phyloP scores from a whole-genome alignment of 1,284 basidiomycete genomes.

The Ceratobasidium sp. region DNA sequence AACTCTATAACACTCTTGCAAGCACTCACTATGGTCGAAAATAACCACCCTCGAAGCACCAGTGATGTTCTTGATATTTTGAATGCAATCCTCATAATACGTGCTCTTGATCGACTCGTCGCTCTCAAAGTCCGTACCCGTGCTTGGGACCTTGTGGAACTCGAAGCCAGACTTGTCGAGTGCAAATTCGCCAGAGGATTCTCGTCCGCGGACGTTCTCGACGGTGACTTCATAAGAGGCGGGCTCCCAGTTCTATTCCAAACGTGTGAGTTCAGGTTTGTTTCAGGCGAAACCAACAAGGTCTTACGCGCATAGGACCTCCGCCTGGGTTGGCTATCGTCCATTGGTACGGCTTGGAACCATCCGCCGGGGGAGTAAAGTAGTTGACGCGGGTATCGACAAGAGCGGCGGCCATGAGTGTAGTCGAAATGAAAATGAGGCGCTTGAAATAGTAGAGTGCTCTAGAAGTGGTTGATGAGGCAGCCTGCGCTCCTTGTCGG shows the following conservation, averaged over 20 bases:
- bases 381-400: constrained; percentile 48
- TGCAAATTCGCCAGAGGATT: constrained; percentile 56
- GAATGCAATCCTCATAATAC: constrained; percentile 70
- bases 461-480: too few species aligned
- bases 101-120: constrained; percentile 63
- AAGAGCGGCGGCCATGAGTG: constrained; percentile 31
- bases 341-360: constrained; percentile 48
- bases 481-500: too few species aligned
- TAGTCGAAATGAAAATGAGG: too few species aligned
- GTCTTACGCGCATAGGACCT: constrained; percentile 29
- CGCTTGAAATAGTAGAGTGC: too few species aligned
- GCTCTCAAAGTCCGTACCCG: constrained; percentile 52
- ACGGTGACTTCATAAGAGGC: constrained; percentile 57
- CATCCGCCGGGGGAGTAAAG: constrained; percentile 49
- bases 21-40: constrained; percentile 70
- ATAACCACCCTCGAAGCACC: constrained; percentile 68
- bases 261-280: background rate
- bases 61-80: constrained; percentile 68
- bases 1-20: background rate
- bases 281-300: background rate
- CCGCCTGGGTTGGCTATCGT: constrained; percentile 45
- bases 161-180: constrained; percentile 70
- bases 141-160: constrained; percentile 59
- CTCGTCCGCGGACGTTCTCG: constrained; percentile 68
- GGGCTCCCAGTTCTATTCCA: constrained; percentile 44